These are phyloP conservation scores for Annulohypoxylon maeteangense DNA, from an alignment of 495 filamentous ascomycete species.

Conservation along the genomic window DNA sequence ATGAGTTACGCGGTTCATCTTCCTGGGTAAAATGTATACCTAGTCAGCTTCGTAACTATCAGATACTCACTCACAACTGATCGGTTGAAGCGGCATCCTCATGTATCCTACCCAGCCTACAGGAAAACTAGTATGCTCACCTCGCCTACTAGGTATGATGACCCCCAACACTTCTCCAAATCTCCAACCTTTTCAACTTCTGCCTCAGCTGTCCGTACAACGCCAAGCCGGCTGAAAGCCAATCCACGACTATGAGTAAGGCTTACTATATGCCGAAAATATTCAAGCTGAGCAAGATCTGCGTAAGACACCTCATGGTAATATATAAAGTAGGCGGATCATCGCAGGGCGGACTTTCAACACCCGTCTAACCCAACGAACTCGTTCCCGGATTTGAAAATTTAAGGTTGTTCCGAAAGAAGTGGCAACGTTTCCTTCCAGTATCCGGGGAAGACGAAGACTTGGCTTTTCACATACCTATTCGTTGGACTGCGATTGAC, in stretches of 20 bases:
- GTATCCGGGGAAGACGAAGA: neutral
- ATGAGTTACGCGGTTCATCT: constrained; percentile 21
- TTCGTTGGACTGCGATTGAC: neutral
- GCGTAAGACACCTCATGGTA: constrained; percentile 6
- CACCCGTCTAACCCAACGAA: constrained; percentile 17
- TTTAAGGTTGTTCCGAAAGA: neutral
- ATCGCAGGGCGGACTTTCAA: constrained; percentile 28
- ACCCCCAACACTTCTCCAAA: constrained; percentile 5
- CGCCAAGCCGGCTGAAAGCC: constrained; percentile 44
- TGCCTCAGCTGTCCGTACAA: constrained; percentile 18
- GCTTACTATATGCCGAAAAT: constrained; percentile 24
- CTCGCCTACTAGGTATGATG: neutral
- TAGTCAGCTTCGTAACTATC: neutral
- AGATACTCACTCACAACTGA: constrained; percentile 21
- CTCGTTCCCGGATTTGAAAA: constrained; percentile 16
- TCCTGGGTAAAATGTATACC: constrained; percentile 34
- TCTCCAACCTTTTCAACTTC: neutral
- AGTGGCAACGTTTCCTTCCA: constrained; percentile 23
- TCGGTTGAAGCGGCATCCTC: constrained; percentile 29
- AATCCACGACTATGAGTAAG: constrained; percentile 5
- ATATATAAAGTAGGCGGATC: constrained; percentile 37
- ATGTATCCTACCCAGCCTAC: constrained; percentile 6
- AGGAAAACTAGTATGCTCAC: neutral
- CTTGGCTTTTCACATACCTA: neutral
- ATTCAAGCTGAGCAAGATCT: constrained; percentile 37